Base-by-base conservation (phyloP, 176 grass and related monocot species). In the Pontederia paniculata region DNA sequence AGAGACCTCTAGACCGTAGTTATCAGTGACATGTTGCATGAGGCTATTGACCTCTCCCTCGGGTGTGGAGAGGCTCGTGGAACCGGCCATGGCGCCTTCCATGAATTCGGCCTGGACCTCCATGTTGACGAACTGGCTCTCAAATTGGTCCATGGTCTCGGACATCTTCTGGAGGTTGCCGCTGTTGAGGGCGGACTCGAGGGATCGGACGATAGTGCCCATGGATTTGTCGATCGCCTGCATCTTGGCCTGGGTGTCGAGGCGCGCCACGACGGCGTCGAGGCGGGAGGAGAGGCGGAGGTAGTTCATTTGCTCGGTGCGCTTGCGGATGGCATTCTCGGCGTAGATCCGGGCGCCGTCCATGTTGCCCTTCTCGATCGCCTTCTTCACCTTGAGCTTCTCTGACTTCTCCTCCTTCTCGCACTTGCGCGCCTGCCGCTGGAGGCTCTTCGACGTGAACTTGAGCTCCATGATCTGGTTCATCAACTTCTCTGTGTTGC, bases 191-290 rank as follows among this genome's bases (percentile, higher is more conserved):
- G 86, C 65, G 1, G 80, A 84, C 48, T 88, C 93, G 9, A 97
- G 83, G n/a, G 91, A 87, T 65, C 81, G 89, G 70, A 89, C 86
- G 68, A 97, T 97, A 8, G 59, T 45, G 10, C 42, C 59, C 59
- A 62, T 62, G 41, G 59, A 62, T 43, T 62, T 62, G 2, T 82
- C 86, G 66, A 97, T 90, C 65, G 72, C 80, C 82, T 97, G 91
- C 91, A 97, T 97, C 85, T 97, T 97, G 51, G 91, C 91, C 77
- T 97, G 91, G 20, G 91, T 87, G 77, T 97, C 91, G 77, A 97
- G 59, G 42, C 59, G 59, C 17, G 59, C 59, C 17, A 62, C 59
- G 59, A 62, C 59, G 42, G 59, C 59, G 42, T 97, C 91, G 59
- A 97, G 91, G 74, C 91, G 82, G 74, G 86, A 90, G 45, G 91